phyloP scores from a whole-genome alignment of 2,329 filamentous ascomycete genomes.

The Lomentospora prolificans region DNA sequence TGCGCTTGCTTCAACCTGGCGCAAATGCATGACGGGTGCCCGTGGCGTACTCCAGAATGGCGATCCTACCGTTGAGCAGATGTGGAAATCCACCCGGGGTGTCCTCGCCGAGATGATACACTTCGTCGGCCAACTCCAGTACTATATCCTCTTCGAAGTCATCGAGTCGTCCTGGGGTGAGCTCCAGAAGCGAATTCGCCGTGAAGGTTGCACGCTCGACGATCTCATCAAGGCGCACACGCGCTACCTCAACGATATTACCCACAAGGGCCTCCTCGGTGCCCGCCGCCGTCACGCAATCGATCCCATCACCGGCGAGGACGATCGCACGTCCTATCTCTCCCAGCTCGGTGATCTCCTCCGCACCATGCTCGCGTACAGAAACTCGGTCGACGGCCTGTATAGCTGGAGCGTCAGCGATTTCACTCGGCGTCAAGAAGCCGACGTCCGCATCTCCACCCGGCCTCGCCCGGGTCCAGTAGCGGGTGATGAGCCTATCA shows the following conservation, averaged over 20 bases:
- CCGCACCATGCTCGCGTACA: conserved; percentile 87
- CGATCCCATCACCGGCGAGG: conserved; percentile 30
- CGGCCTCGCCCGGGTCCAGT: conserved; percentile 16
- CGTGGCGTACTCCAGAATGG: conserved; percentile 78
- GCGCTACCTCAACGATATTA: conserved; percentile 85
- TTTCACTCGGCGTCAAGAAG: conserved; percentile 84
- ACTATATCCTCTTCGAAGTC: conserved; percentile 97
- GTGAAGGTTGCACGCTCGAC: conserved; percentile 83
- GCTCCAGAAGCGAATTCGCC: conserved; percentile 70
- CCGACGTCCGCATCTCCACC: conserved; percentile 62
- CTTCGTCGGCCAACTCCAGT: conserved; percentile 92
- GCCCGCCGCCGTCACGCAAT: conserved; percentile 43
- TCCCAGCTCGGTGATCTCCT: conserved; percentile 86
- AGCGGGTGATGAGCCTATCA: conserved; percentile 7
- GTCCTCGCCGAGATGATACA: conserved; percentile 96
- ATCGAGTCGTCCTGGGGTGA: conserved; percentile 95
- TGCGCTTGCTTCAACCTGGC: conserved; percentile 81
- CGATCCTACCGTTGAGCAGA: conserved; percentile 56
- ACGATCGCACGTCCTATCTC: conserved; percentile 71
- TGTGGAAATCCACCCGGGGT: conserved; percentile 87
- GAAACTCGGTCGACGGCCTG: conserved; percentile 84
- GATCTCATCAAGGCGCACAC: conserved; percentile 89
- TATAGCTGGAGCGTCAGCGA: conserved; percentile 94
- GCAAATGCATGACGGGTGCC: conserved; percentile 89
- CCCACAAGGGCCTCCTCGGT: conserved; percentile 87